Base-by-base conservation (phyloP, 208 protist species). In the Leishmania turanica region DNA sequence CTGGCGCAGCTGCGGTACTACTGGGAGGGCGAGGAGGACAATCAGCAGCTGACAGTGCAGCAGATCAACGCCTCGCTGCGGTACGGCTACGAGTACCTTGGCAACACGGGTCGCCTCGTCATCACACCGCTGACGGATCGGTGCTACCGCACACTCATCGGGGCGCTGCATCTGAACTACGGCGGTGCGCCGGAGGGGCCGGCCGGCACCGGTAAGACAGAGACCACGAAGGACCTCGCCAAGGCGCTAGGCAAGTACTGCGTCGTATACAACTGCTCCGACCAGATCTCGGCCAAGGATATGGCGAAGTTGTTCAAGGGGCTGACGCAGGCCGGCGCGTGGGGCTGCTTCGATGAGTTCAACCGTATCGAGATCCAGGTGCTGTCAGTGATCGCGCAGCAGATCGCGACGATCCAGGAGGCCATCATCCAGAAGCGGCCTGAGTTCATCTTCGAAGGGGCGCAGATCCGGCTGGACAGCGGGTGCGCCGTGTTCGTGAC, bases 201-300 rank as follows among this genome's bases (percentile, higher is more conserved):
- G 42, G 99, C 98, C 27, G 99, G 99, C 40, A 99, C 99, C 31
- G 99, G 99, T 47, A 99, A 99, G 90, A 99, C 99, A 24, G 99
- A 99, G 88, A 99, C 98, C n/a, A 99, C 98, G 31, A 99, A 99
- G 89, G 99, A 99, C 90, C 89, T 99, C 15, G 95, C 96, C 81
- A 98, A 98, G 91, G 96, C 95, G 21, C 85, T 99, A 11, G 98
- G 95, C 34, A 99, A 99, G 88, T 97, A 99, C 78, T 98, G 96
- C 80, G 93, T 99, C 49, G 99, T 99, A 62, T 99, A 99, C 91
- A 99, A 99, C 89, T 99, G 99, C 91, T 98, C 96, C 27, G 98
- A 99, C 83, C 94, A 98, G 70, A 95, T 99, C 60, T 97, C 98
- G 24, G 96, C 96, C 58, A 97, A 98, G 84, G 96, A 98, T 74